Conservation (phyloP, 176 grass and related monocot genomes). For the Puccinellia tenuiflora region DNA sequence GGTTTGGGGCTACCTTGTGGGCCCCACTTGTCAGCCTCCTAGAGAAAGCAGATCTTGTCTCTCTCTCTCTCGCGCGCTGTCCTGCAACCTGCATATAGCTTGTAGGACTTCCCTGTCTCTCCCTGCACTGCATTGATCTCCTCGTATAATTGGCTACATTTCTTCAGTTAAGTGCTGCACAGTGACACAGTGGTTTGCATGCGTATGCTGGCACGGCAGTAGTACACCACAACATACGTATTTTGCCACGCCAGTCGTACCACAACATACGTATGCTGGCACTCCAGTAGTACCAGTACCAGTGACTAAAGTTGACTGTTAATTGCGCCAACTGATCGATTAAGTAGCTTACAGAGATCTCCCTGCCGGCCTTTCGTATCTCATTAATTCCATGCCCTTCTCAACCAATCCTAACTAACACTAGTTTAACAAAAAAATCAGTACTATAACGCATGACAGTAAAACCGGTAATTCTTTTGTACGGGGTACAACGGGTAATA, state of each 20-base stretch:
- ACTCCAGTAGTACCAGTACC: not conserved
- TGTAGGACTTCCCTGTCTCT: not conserved
- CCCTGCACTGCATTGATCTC: not conserved
- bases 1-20: not conserved
- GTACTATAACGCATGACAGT: not conserved
- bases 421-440: not conserved
- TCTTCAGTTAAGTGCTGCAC: not conserved
- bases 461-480: not conserved
- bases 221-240: slow-evolving; percentile 5
- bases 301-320: not conserved
- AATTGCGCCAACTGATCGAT: not conserved
- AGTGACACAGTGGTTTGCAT: not conserved
- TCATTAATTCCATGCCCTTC: not conserved
- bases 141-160: not conserved
- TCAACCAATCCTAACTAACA: not conserved
- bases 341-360: not conserved
- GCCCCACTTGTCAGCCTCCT: not conserved
- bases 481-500: too few relatives aligned
- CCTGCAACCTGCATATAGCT: not conserved
- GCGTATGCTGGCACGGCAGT: not conserved
- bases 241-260: not conserved
- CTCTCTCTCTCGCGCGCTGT: not conserved
- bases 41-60: not conserved
- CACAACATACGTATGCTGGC: not conserved
- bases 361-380: not conserved